Base-by-base conservation (phyloP, 2,329 filamentous ascomycete species). In the Pestalotiopsis sp. region DNA sequence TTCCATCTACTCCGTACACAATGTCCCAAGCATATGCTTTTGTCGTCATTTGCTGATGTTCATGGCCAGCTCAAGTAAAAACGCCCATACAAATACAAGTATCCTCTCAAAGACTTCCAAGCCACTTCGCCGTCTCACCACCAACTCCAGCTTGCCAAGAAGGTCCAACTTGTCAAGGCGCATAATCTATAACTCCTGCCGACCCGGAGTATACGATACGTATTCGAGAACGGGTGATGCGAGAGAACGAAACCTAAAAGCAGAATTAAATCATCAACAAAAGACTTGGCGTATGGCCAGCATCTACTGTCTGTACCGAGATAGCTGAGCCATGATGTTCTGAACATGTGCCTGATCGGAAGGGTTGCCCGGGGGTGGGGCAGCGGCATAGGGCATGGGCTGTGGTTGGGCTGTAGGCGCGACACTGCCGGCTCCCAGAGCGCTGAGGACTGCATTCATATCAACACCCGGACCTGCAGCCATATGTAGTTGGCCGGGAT, bases 281-380 rank as follows among this genome's bases (percentile, higher is more conserved):
- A 36, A 36, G 31, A 36, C 31, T 36, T 36, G 31, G 31, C 31
- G 31, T 36, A 1, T 36, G 31, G 31, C 31, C 31, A 36, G 2
- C 31, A 36, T 23, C 17, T 40, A 89, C 76, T 90, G 86, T 71
- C 90, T 85, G 75, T 89, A 91, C 73, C 87, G 89, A 61, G 90
- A 88, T 69, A 94, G 81, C 74, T 93, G 90, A 14, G 91, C 90
- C 87, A 94, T 92, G 65, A 94, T 93, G 74, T 92, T 91, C 77
- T 91, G 88, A 73, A 94, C 85, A 66, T 89, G 84, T 13, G 90
- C 83, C 9, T 84, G 82, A 13, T 83, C 75, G 9, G 81, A 80
- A 13, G 76, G 75, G 67, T 76, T 67, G 12, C 64, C 72, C 5
- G 41, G 17, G 12, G 65, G 13, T 11, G 64, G 23, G 70, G 70